A percentile compares a stretch with the other conserved stretches of the same genome.
These are phyloP conservation scores for Cladophialophora psammophila DNA, from an alignment of 2,329 filamentous ascomycete genomes.

Conservation along the genomic window DNA sequence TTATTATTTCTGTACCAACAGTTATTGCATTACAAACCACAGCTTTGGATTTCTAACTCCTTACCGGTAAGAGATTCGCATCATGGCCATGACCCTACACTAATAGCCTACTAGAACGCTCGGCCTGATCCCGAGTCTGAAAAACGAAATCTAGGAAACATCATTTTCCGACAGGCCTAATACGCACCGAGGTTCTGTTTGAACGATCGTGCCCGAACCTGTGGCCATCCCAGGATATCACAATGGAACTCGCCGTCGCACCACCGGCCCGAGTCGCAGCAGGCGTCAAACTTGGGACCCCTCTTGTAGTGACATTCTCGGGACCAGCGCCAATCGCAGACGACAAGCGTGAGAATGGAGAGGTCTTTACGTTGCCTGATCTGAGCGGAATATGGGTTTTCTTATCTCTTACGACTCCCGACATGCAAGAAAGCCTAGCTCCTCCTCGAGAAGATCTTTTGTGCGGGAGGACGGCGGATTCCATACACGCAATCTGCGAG, in stretches of 20 bases:
- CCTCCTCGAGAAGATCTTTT: constrained; percentile 36
- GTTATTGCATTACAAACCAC: neutral
- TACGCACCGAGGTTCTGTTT: neutral
- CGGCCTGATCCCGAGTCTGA: neutral
- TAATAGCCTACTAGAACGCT: neutral
- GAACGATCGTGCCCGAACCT: too few species aligned
- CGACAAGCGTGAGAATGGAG: constrained; percentile 10
- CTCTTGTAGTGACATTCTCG: constrained; percentile 35
- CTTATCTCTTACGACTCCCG: constrained; percentile 35
- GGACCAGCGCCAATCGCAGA: constrained; percentile 3
- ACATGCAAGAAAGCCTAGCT: constrained; percentile 32
- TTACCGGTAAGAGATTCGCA: neutral
- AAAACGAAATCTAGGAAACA: neutral
- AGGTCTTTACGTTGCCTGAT: constrained; percentile 18
- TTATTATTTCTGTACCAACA: neutral
- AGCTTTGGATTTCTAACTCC: neutral
- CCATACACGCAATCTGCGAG: constrained; percentile 33
- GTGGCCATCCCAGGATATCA: neutral
- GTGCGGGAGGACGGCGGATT: constrained; percentile 37
- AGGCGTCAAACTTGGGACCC: constrained; percentile 24
- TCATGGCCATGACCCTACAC: neutral
- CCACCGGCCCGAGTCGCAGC: constrained; percentile 34
- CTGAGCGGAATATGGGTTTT: constrained; percentile 38
- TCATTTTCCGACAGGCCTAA: neutral
- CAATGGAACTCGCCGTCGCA: constrained; percentile 35